Percentiles rank a stretch among this genome's conserved stretches.
phyloP scores from a whole-genome alignment of 345 rosid genomes.

The Hevea brasiliensis region DNA sequence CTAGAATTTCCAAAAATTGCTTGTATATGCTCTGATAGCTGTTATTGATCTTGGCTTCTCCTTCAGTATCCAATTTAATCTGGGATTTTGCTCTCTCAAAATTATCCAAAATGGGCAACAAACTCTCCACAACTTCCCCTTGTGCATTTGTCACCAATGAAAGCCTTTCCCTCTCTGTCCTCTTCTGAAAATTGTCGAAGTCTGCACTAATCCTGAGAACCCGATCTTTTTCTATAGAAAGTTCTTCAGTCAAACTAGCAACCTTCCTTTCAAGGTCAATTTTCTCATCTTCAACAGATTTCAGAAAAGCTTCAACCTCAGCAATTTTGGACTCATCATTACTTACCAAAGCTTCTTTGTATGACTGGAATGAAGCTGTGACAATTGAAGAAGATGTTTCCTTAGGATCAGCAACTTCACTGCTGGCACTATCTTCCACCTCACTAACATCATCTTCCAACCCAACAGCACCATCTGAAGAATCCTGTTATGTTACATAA shows the following conservation, averaged over 20 bases:
- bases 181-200: conserved; percentile 94
- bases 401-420: conserved; percentile 42
- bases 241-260: conserved; percentile 55
- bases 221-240: conserved; percentile 69
- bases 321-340: conserved; percentile 55
- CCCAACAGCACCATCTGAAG: conserved; percentile 59
- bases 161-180: conserved; percentile 84
- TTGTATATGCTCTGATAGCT: conserved; percentile 95
- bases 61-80: conserved; percentile 77
- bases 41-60: conserved; percentile 80
- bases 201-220: conserved; percentile 85
- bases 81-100: conserved; percentile 95
- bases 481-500: conserved; percentile 59
- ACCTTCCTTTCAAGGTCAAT: conserved; percentile 54
- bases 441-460: too few species aligned
- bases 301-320: conserved; percentile 66
- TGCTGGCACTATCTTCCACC: conserved; percentile 9
- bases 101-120: conserved; percentile 78
- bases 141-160: conserved; percentile 80
- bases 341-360: conserved; percentile 68
- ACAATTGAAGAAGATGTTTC: conserved; percentile 52
- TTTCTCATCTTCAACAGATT: conserved; percentile 72
- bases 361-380: conserved; percentile 46
- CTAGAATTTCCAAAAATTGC: conserved; percentile 78
- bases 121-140: conserved; percentile 88